Evolutionary conservation across 345 rosid species (phyloP), one percentile per base, ranked within the genome.

Genomic region (Acer negundo): DNA sequence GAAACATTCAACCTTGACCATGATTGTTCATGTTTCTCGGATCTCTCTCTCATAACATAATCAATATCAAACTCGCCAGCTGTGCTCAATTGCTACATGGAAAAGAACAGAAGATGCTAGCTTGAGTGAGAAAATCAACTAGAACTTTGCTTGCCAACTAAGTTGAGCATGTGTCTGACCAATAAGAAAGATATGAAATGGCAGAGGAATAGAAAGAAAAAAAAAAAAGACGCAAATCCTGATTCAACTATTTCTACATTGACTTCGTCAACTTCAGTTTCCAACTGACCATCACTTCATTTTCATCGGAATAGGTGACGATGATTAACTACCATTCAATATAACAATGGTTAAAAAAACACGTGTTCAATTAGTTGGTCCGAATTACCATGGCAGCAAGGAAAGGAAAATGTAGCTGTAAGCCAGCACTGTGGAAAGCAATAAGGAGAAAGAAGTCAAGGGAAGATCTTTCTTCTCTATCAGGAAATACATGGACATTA

Each of bases 1-100:
- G 97, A 91, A 79, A 94, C 90, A 83, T 94, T 94, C 82, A 94
- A 88, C 84, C 79, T 91, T 69, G 92, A 91, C 94, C 94, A 94
- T 75, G 99, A 96, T 77, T 71, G 84, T 76, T 89, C 84, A 9
- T 82, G 89, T 81, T 86, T 95, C 84, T 80, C 83, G 61, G 68
- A 78, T 84, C 99, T 91, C 85, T 82, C 89, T 86, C 78, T 85
- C 89, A 89, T 82, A 31, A 89, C 82, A 56, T 80, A 87, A 84
- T 92, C 93, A 82, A 94, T 90, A 77, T 94, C 89, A 84, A 96
- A 85, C 83, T 84, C 83, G 28, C 69, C 80, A 74, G 78, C 22
- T 31, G 68, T 58, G 78, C 81, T 84, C 23, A 75, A 66, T 81
- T 86, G 90, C 98, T 92, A 81, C 79, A 79, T 19, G 62, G 44